Evolutionary conservation across 176 grass and related monocot species (phyloP), one percentile per base, ranked within the genome.

Genomic region (Dactylis glomerata): DNA sequence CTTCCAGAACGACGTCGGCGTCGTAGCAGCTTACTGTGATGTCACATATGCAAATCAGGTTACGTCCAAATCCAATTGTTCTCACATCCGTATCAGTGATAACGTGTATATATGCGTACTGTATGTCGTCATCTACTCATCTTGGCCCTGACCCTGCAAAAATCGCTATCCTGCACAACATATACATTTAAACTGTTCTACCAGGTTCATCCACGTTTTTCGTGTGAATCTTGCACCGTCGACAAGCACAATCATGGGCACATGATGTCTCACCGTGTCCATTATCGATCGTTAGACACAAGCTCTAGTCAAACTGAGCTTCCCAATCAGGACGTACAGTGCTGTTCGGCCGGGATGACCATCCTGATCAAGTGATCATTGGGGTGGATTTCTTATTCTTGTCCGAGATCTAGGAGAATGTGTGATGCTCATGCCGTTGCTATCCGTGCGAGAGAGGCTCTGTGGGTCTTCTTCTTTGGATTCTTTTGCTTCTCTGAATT

Each of bases 361-460:
- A 13, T 7, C 49, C 73, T 63, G 73, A 88, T 80, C 56, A 62
- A 78, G 61, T 71, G 73, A 88, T 79, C 55, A 62, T 82, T 72
- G 78, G 46, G 45, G 19, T 32, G 75, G 56, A 62, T 82, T 46
- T 42, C 41, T 63, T 63, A 64, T 36, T 63, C 52, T 19, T 77
- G 83, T 78, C 83, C 63, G 10, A 70, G 72, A 82, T 86, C 26
- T 24, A 36, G 72, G 63, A 82, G 83, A 81, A 47, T 68, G 55
- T 59, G 49, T 64, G 57, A 52, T 74, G 55, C 76, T 68, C 68
- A 42, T 9, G 10, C 37, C 56, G 76, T 27, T 46, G 11, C 46
- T 62, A 3, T 67, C 32, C 32, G 8, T 37, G 17, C 34, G 11
- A 32, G 17, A 26, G 11, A 32, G 69, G 69, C 56, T 33, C 45